Base-by-base conservation (phyloP, 441 rosid species). In the Eruca vesicaria region DNA sequence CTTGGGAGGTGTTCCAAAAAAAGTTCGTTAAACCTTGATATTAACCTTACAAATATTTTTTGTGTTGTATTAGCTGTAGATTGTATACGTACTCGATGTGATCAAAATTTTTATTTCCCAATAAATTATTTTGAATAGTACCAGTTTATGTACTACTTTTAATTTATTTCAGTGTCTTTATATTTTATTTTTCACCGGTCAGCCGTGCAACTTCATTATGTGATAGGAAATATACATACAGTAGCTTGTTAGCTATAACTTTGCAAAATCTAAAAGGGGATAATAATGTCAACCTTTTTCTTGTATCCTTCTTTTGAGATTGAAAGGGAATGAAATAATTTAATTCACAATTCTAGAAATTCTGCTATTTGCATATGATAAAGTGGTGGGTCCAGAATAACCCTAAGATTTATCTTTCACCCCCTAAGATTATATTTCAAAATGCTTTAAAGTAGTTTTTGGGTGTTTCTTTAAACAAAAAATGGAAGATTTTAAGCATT, bases 291-390 rank as follows among this genome's bases (percentile, higher is more conserved):
- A 72, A 72, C 74, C 61, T 68, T 73, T 78, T 78, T 62, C 70
- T 77, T 66, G 77, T 36, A 66, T 60, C 76, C 11, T 66, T 31
- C 59, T 66, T 78, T 61, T 23, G 33, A 55, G 38, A 63, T 62
- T 55, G 32, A 55, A 68, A 68, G 56, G 43, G 74, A 78, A 73
- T 78, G 62, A 68, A 56, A 63, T 73, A 68, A 72, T 68, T 53
- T 62, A 73, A 78, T 62, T 78, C 81, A 78, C 56, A 68, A 63
- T 55, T 72, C 78, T 55, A 68, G 74, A 73, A 68, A 78, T 73
- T 73, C 58, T 78, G 62, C 62, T 73, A 78, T 73, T 73, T 62
- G 81, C 78, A 73, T 78, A 63, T 62, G 62, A 55, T 72, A 78
- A 78, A 78, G 78, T 18, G 6, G 78, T 78, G 74, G 81, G 81